phyloP scores from a whole-genome alignment of 2,329 filamentous ascomycete species.

The Arachnomyces sp. region DNA sequence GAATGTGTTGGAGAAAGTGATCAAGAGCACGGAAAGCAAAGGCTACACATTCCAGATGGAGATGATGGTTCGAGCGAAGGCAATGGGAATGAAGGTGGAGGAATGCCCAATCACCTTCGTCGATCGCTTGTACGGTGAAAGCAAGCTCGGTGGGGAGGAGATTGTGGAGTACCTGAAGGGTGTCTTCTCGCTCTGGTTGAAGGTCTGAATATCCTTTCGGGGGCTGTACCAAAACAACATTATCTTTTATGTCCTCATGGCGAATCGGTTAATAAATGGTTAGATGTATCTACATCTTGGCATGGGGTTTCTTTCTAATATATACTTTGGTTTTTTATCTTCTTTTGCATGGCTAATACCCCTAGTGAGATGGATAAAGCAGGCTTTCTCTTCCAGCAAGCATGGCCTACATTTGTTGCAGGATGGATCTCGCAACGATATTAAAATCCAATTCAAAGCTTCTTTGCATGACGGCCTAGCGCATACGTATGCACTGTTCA shows the following conservation, averaged over 20 bases:
- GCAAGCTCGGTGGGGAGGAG: conserved; percentile 88
- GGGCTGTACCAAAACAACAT: background rate
- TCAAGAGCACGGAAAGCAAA: conserved; percentile 84
- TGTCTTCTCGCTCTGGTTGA: conserved; percentile 67
- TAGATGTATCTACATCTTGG: conserved; percentile 8
- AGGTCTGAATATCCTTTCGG: conserved; percentile 46
- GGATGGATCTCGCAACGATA: no score
- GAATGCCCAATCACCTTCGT: conserved; percentile 97
- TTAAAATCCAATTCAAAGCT: no score
- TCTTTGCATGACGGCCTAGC: no score
- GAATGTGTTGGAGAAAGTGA: conserved; percentile 78
- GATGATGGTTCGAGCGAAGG: conserved; percentile 96
- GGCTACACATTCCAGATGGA: conserved; percentile 99
- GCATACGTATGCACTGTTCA: conserved; percentile 1
- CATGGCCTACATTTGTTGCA: background rate
- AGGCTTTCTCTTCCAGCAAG: no score
- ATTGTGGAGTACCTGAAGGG: conserved; percentile 95
- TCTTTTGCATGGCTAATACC: conserved; percentile 10
- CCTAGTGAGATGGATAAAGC: no score
- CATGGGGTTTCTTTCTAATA: conserved; percentile 16
- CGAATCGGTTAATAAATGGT: conserved; percentile 4
- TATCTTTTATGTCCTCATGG: conserved; percentile 11
- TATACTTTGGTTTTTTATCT: conserved; percentile 13
- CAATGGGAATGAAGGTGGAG: conserved; percentile 85
- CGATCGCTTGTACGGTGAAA: conserved; percentile 89